Evolutionary conservation across 2,329 filamentous ascomycete genomes (phyloP).

Genomic region (Coniochaeta sp.): DNA sequence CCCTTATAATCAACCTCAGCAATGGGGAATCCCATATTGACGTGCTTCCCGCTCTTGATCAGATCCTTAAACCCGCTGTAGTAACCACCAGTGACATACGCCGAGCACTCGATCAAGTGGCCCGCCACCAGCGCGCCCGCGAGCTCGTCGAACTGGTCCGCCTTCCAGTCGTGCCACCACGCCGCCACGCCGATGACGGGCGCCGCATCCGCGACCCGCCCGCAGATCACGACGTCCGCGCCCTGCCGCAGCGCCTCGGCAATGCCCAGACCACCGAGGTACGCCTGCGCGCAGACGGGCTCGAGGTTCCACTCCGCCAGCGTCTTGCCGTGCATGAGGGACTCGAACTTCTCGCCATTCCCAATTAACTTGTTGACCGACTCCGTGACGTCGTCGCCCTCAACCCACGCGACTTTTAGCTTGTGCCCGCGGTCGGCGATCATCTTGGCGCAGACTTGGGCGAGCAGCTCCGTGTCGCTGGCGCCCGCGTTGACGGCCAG

Average conservation of each 20-base stretch:
- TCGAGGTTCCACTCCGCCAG: slow-evolving; percentile 11
- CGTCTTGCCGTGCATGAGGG: slow-evolving; percentile 8
- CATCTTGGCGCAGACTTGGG: slow-evolving; percentile 3
- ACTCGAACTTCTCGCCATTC: slow-evolving; percentile 9
- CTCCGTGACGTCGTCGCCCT: slow-evolving; percentile 22
- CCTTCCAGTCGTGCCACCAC: slow-evolving; percentile 39
- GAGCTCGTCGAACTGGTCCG: slow-evolving; percentile 32
- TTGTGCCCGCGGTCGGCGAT: slow-evolving; percentile 9
- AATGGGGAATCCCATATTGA: slow-evolving; percentile 38
- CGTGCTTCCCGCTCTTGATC: slow-evolving; percentile 25
- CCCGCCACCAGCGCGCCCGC: slow-evolving; percentile 34
- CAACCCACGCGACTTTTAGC: slow-evolving; percentile 24
- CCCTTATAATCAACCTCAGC: slow-evolving; percentile 40
- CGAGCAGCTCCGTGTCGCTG: slow-evolving; percentile 18
- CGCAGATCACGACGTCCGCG: slow-evolving; percentile 30
- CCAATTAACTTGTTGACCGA: slow-evolving; percentile 9
- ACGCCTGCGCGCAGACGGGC: slow-evolving; percentile 16
- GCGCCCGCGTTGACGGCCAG: slow-evolving; percentile 25
- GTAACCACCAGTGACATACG: slow-evolving; percentile 39
- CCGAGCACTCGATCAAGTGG: slow-evolving; percentile 35
- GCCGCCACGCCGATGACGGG: slow-evolving; percentile 39
- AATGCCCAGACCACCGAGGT: slow-evolving; percentile 35
- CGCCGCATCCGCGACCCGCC: slow-evolving; percentile 30
- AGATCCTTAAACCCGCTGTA: slow-evolving; percentile 38
- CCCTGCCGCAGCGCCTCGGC: slow-evolving; percentile 23